These are phyloP conservation scores for Vicia faba DNA, from an alignment of 306 rosid species.

Conservation along the genomic window DNA sequence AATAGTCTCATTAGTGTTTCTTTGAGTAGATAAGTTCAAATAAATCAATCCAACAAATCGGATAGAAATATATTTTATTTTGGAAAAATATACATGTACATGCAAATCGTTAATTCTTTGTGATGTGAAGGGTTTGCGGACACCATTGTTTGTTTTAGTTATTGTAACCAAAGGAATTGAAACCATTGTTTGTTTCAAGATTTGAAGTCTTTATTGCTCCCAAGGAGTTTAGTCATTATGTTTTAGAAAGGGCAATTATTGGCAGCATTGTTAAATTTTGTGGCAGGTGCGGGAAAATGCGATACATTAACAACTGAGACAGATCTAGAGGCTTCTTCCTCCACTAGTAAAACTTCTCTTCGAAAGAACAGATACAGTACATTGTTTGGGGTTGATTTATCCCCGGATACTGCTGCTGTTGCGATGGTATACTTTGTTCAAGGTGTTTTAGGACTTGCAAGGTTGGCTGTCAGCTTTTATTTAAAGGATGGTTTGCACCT, in stretches of 20 bases:
- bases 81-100: too few relatives aligned
- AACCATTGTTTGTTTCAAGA: not conserved
- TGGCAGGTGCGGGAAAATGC: conserved; percentile 66
- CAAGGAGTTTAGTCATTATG: too few relatives aligned
- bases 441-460: conserved; percentile 94
- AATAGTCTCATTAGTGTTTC: too few relatives aligned
- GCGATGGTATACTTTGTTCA: conserved; percentile 99
- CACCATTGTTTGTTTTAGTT: too few relatives aligned
- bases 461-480: conserved; percentile 87
- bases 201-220: not conserved
- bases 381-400: conserved; percentile 76
- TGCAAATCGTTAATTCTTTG: too few relatives aligned
- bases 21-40: too few relatives aligned
- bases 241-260: not conserved
- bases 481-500: conserved; percentile 91
- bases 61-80: too few relatives aligned
- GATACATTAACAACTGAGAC: conserved; percentile 45
- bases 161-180: not conserved
- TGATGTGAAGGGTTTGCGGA: too few relatives aligned
- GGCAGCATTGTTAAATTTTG: conserved; percentile 27
- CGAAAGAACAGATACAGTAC: conserved; percentile 49
- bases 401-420: conserved; percentile 88
- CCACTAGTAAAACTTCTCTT: conserved; percentile 43
- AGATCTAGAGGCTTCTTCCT: conserved; percentile 52
- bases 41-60: too few relatives aligned